Percentiles rank a stretch among this genome's conserved stretches.
Conservation (phyloP, 2,329 filamentous ascomycete species). For the Aspergillus ustus region DNA sequence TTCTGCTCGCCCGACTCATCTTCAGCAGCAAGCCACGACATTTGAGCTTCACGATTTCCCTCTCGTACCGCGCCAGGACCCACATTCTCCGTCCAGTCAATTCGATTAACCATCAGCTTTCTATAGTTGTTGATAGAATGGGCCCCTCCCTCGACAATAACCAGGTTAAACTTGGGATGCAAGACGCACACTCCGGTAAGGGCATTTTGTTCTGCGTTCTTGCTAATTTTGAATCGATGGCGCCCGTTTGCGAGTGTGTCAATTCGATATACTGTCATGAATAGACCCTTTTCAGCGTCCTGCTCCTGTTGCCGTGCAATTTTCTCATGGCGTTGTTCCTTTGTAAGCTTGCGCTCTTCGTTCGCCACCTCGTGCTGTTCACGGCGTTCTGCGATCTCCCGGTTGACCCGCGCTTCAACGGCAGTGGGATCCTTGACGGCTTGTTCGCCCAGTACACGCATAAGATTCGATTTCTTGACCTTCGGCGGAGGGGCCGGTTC, state of each 20-base stretch:
- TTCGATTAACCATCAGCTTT: constrained; percentile 90
- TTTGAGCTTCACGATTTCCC: constrained; percentile 65
- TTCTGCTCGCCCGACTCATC: constrained; percentile 76
- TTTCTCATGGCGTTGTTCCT: constrained; percentile 86
- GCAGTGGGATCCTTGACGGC: constrained; percentile 96
- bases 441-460: constrained; percentile 92
- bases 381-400: constrained; percentile 86
- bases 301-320: constrained; percentile 79
- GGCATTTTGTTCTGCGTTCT: constrained; percentile 86
- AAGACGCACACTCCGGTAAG: constrained; percentile 91
- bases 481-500: constrained; percentile 91
- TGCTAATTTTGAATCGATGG: constrained; percentile 89
- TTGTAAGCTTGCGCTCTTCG: constrained; percentile 82
- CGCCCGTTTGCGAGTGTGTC: constrained; percentile 88
- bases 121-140: constrained; percentile 84
- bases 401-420: constrained; percentile 90
- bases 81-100: constrained; percentile 92
- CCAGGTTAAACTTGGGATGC: constrained; percentile 84
- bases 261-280: constrained; percentile 86
- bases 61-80: constrained; percentile 64
- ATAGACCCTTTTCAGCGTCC: constrained; percentile 84
- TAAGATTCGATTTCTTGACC: constrained; percentile 95
- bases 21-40: constrained; percentile 76
- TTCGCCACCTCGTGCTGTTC: constrained; percentile 78
- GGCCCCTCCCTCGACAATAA: constrained; percentile 88